Evolutionary conservation across 2,329 filamentous ascomycete genomes (phyloP).

Genomic region (Monosporascus sp.): DNA sequence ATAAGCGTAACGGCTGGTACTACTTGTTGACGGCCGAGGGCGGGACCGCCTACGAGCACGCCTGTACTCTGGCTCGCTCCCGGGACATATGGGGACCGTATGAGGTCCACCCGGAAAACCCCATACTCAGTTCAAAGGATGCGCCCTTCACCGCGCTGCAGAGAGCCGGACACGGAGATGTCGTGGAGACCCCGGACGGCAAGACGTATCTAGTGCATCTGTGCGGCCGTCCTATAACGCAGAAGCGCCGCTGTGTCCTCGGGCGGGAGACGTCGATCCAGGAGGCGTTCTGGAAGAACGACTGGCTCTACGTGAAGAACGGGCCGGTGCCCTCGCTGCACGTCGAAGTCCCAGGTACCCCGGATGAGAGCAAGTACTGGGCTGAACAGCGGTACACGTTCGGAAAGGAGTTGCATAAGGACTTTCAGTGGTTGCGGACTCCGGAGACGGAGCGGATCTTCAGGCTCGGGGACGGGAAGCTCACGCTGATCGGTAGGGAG

Average conservation of each 20-base stretch:
- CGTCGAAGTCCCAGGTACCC: conserved; percentile 44
- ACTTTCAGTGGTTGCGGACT: conserved; percentile 55
- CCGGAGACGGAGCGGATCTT: conserved; percentile 53
- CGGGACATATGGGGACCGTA: conserved; percentile 56
- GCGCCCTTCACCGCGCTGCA: conserved; percentile 45
- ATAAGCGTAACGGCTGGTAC: conserved; percentile 54
- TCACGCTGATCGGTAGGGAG: conserved; percentile 48
- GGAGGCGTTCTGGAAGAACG: conserved; percentile 56
- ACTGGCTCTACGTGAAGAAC: conserved; percentile 59
- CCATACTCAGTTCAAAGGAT: conserved; percentile 51
- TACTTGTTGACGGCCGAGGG: conserved; percentile 57
- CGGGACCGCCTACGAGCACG: conserved; percentile 57
- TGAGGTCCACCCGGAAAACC: conserved; percentile 52
- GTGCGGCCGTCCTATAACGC: conserved; percentile 44
- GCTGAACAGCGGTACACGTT: conserved; percentile 44
- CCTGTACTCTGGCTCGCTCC: conserved; percentile 53
- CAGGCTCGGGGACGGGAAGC: conserved; percentile 30
- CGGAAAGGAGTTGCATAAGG: conserved; percentile 38
- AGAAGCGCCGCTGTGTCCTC: conserved; percentile 47
- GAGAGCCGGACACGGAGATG: conserved; percentile 48
- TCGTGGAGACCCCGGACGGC: conserved; percentile 50
- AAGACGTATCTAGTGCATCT: conserved; percentile 51
- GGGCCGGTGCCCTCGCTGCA: conserved; percentile 50
- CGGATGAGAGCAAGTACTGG: conserved; percentile 49
- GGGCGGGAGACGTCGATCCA: conserved; percentile 55